Conservation (phyloP, 2,329 filamentous ascomycete species). For the Harringtonia lauricola region DNA sequence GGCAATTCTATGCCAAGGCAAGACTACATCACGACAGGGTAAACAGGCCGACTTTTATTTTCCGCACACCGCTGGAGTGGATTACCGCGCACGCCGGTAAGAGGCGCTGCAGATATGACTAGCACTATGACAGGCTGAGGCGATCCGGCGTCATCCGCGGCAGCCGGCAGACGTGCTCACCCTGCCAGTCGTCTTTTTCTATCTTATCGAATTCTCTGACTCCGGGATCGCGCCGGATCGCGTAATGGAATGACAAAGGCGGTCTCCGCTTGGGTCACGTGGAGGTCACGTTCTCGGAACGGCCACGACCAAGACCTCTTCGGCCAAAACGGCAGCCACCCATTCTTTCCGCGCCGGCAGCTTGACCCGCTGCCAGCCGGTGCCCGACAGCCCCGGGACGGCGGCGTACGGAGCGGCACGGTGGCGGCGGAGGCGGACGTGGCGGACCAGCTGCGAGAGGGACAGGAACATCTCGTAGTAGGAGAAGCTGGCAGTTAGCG, state of each 20-base stretch:
- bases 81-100: no score
- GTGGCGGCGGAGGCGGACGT: background rate
- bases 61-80: no score
- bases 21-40: background rate
- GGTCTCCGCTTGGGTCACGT: no score
- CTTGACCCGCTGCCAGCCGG: background rate
- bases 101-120: no score
- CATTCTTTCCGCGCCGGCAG: background rate
- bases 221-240: background rate
- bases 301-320: no score
- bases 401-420: background rate
- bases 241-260: background rate
- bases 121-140: no score
- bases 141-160: no score
- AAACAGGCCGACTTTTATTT: background rate
- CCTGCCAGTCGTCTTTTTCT: no score
- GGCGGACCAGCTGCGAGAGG: background rate
- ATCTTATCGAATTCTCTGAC: background rate
- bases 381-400: background rate
- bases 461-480: constrained; percentile 1
- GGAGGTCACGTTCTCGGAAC: no score
- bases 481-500: background rate
- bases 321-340: background rate
- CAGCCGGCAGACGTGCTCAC: no score
- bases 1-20: no score